phyloP scores from a whole-genome alignment of 2,329 filamentous ascomycete genomes.

The Trichoderma sp. region DNA sequence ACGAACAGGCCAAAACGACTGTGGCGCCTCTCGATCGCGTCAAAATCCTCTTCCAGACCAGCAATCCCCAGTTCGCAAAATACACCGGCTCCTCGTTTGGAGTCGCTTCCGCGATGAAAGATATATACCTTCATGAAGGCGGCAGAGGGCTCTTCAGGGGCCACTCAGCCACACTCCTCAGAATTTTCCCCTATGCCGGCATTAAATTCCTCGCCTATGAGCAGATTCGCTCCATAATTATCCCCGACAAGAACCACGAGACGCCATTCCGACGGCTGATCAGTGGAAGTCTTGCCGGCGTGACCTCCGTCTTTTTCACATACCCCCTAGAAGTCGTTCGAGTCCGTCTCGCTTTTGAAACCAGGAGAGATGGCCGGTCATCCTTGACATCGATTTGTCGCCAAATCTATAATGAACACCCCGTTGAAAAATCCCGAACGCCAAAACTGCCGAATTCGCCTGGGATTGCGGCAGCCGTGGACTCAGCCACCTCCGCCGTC shows the following conservation, averaged over 20 bases:
- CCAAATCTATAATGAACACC: conserved; percentile 81
- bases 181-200: conserved; percentile 95
- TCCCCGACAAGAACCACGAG: conserved; percentile 69
- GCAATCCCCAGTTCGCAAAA: conserved; percentile 89
- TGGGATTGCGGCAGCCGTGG: conserved; percentile 37
- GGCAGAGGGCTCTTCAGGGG: conserved; percentile 79
- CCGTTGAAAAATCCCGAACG: conserved; percentile 37
- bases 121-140: conserved; percentile 78
- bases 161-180: conserved; percentile 87
- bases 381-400: conserved; percentile 74
- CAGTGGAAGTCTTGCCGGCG: conserved; percentile 73
- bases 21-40: conserved; percentile 95
- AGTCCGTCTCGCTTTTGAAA: conserved; percentile 93
- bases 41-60: conserved; percentile 97
- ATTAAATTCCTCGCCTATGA: conserved; percentile 99
- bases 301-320: conserved; percentile 91
- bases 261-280: conserved; percentile 74
- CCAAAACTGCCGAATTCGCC: conserved; percentile 31
- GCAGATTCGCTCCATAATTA: conserved; percentile 80
- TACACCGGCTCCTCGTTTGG: conserved; percentile 89
- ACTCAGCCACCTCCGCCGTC: conserved; percentile 42
- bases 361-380: conserved; percentile 68
- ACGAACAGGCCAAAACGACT: conserved; percentile 78
- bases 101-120: conserved; percentile 74
- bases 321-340: conserved; percentile 93